Percentiles rank a stretch among this genome's conserved stretches.
Conservation (phyloP, 1,284 basidiomycete genomes). For the Tilletiopsis washingtonensis region DNA sequence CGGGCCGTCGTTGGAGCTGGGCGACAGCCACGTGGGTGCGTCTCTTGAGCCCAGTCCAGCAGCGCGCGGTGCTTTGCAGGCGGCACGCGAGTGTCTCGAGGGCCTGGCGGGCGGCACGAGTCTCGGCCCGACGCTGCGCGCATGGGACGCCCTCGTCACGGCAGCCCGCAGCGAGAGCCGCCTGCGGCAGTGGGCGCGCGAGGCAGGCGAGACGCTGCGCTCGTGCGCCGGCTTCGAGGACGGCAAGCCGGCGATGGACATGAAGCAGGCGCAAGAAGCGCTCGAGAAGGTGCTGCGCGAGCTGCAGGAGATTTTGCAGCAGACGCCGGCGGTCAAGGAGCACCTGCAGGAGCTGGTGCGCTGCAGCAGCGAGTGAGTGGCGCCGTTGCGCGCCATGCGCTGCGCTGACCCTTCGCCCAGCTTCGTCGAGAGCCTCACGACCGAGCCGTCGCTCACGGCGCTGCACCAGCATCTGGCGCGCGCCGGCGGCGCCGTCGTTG, state of each 20-base stretch:
- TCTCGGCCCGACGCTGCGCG: background rate
- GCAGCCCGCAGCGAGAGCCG: background rate
- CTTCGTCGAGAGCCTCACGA: background rate
- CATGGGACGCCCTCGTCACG: background rate
- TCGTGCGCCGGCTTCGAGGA: too few relatives aligned
- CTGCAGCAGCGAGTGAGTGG: background rate
- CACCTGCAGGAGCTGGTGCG: background rate
- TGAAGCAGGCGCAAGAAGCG: background rate
- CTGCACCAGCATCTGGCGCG: background rate
- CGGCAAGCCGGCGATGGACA: background rate
- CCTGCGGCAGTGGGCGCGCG: background rate
- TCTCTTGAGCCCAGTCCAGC: background rate
- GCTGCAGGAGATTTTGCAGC: background rate
- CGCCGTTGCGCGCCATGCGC: background rate
- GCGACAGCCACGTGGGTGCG: background rate
- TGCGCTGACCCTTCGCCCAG: background rate
- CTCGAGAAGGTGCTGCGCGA: background rate
- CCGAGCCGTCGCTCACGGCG: background rate
- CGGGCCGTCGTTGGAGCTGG: background rate
- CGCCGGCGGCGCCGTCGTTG: background rate
- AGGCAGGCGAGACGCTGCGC: background rate
- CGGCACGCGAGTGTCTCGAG: constrained; percentile 6
- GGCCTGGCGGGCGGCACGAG: constrained; percentile 9
- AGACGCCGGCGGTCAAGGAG: background rate
- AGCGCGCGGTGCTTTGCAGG: background rate